These are phyloP conservation scores for Azolla pinnata DNA, from an alignment of 75 land plant genomes.

Conservation along the genomic window DNA sequence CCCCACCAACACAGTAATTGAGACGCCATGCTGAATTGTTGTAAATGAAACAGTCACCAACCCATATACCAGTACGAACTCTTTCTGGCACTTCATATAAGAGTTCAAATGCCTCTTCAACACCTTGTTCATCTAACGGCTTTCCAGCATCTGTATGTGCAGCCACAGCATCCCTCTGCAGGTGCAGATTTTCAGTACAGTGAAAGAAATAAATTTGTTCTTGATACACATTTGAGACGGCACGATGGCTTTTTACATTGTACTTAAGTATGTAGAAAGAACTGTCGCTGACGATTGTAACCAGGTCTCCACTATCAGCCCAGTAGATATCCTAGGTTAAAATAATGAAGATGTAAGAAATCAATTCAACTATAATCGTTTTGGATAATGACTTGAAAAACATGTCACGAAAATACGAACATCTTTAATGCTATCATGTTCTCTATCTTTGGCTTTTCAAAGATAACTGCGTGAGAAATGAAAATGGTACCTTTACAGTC, in stretches of 20 bases:
- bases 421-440: too few relatives aligned
- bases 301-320: constrained; percentile 97
- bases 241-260: constrained; percentile 38
- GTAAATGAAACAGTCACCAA: constrained; percentile 99
- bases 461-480: not conserved
- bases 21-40: constrained; percentile 93
- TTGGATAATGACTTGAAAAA: too few relatives aligned
- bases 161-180: constrained; percentile 74
- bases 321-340: constrained; percentile 80
- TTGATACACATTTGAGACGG: not conserved
- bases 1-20: constrained; percentile 99
- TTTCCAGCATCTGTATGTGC: constrained; percentile 70
- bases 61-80: constrained; percentile 94
- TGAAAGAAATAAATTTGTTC: not conserved
- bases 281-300: constrained; percentile 90
- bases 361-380: too few relatives aligned
- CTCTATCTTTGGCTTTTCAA: too few relatives aligned
- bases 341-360: not conserved
- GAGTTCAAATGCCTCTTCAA: constrained; percentile 94
- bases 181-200: not conserved
- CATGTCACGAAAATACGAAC: too few relatives aligned
- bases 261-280: constrained; percentile 93
- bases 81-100: constrained; percentile 85
- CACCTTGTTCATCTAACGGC: constrained; percentile 86
- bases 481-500: constrained; percentile 67